phyloP scores from a whole-genome alignment of 495 filamentous ascomycete species.

The Tuber borchii region DNA sequence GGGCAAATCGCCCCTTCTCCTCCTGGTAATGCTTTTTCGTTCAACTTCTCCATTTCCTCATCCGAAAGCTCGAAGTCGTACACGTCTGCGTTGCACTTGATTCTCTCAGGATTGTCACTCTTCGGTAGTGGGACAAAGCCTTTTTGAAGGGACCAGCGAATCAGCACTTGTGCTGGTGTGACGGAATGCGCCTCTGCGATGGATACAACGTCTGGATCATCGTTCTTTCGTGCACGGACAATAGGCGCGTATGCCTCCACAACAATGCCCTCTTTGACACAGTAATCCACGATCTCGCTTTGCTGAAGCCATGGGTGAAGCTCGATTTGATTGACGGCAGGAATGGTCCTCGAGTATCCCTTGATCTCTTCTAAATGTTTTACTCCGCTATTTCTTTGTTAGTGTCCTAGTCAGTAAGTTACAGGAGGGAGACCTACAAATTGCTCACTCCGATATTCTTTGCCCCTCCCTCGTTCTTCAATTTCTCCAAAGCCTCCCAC shows the following conservation, averaged over 20 bases:
- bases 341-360: conserved; percentile 55
- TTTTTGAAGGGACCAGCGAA: conserved; percentile 49
- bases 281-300: conserved; percentile 70
- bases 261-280: conserved; percentile 58
- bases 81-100: conserved; percentile 48
- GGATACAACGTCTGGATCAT: conserved; percentile 35
- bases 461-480: conserved; percentile 53
- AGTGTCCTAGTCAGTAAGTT: background rate
- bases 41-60: conserved; percentile 47
- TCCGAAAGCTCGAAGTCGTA: conserved; percentile 47
- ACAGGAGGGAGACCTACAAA: conserved; percentile 55
- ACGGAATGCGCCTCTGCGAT: conserved; percentile 42
- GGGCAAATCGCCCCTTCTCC: conserved; percentile 31
- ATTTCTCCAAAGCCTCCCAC: conserved; percentile 61
- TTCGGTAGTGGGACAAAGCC: conserved; percentile 51
- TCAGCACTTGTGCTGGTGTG: conserved; percentile 45
- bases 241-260: conserved; percentile 58
- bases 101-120: conserved; percentile 47
- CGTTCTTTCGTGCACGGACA: conserved; percentile 33
- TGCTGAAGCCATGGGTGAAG: conserved; percentile 83
- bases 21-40: conserved; percentile 31
- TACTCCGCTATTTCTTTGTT: conserved; percentile 54
- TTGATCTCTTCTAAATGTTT: conserved; percentile 65
- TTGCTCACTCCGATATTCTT: conserved; percentile 67
- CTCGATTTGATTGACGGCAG: conserved; percentile 74